These are phyloP conservation scores for Candida sanyaensis DNA, from an alignment of 1,139 yeast species.

Conservation along the genomic window DNA sequence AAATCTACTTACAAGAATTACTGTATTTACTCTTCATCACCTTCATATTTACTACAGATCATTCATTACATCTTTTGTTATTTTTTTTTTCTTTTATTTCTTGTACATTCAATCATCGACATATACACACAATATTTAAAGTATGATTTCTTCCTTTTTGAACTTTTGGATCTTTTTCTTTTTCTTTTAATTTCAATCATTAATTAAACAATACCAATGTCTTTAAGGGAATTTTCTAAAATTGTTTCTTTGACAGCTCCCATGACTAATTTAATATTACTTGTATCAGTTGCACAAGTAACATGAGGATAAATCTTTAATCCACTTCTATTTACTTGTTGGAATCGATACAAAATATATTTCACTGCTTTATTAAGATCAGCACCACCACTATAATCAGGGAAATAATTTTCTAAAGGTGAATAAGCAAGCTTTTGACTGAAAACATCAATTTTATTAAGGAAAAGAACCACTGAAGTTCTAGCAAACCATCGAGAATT, in stretches of 20 bases:
- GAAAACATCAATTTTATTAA: constrained; percentile 88
- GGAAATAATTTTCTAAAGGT: constrained; percentile 82
- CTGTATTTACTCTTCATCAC: no score
- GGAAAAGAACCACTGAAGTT: constrained; percentile 80
- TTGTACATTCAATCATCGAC: no score
- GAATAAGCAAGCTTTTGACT: constrained; percentile 82
- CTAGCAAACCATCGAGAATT: constrained; percentile 94
- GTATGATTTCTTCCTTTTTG: not conserved
- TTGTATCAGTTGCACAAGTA: constrained; percentile 93
- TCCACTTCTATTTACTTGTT: constrained; percentile 81
- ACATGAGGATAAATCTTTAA: constrained; percentile 85
- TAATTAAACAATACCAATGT: constrained; percentile 69
- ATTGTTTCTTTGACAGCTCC: constrained; percentile 92
- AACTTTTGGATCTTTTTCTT: not conserved
- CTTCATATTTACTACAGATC: no score
- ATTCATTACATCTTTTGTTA: no score
- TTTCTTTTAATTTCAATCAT: no score
- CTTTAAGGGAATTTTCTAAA: constrained; percentile 79
- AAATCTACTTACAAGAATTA: no score
- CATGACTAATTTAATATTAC: constrained; percentile 83
- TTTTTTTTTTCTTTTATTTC: no score
- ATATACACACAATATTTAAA: not conserved
- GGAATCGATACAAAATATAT: constrained; percentile 88
- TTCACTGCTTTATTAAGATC: constrained; percentile 94
- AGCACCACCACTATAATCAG: constrained; percentile 87